Evolutionary conservation across 345 rosid species (phyloP), one percentile per base, ranked within the genome.

Genomic region (Gossypium mustelinum): DNA sequence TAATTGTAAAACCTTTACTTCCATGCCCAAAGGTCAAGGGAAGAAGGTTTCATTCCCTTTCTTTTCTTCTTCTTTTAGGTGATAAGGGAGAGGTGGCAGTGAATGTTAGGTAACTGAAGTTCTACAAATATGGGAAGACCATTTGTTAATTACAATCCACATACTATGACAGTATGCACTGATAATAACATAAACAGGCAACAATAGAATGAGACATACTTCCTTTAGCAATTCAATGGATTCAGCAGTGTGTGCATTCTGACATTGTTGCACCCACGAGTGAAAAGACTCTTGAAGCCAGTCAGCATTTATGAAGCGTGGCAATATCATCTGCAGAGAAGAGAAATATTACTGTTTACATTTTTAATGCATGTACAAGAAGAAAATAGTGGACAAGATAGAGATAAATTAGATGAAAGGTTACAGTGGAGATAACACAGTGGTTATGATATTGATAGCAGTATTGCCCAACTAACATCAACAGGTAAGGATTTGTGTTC

Each of bases 141-240:
- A 11, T 29, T 51, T 27, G 16, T 51, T 70, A 51, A 52, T 52
- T 56, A 41, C 20, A 0, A 56, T 54, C 18, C 56, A 58, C 51
- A 52, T 57, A 17, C 4, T n/a, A 69, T 34, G 39, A 25, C 47
- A 54, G 52, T 59, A 75, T 47, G 62, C 5, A 1, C n/a, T 3
- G 13, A 39, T 43, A 41, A 12, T 41, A 71, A 57, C 43, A 68
- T 5, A 7, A 50, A 57, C 18, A 6, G 74, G 58, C 48, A 67
- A 62, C 60, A 59, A 73, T 17, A 68, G 41, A 16, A 45, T 34
- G 48, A 50, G n/a, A 63, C 29, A n/a, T 82, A 95, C 99, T 94
- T 96, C 98, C 75, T 86, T 92, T 72, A 96, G 84, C 84, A 92
- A 69, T 81, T 96, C 98, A 75, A 93, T 66, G 10, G 87, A 83